Evolutionary conservation across 176 grass and related monocot species (phyloP), one percentile per base, ranked within the genome.

Genomic region (Triticum turgidum): DNA sequence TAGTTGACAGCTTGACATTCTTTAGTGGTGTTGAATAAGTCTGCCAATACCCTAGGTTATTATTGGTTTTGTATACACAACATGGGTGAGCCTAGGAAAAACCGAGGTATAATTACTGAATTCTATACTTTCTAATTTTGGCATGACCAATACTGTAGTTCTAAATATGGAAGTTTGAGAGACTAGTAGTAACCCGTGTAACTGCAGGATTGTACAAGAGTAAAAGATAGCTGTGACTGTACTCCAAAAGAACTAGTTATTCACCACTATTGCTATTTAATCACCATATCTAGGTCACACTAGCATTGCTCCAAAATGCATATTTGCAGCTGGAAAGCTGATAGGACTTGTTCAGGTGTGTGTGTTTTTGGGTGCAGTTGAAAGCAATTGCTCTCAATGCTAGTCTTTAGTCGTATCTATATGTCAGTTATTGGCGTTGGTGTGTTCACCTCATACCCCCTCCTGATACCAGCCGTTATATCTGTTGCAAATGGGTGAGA

Each of bases 1-100:
- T 18, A 82, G 54, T 2, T 77, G 47, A 54, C 74, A 56, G 56
- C 47, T 71, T 88, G 78, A 85, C 82, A 84, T 88, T 77, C 42
- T 82, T 83, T 83, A 52, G 44, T 64, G 33, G 20, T 2, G 80
- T 79, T 83, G 80, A 82, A 73, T 65, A 85, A 72, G 24, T 82
- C 78, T 78, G 38, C 22, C 11, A 83, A 72, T 72, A 83, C 11
- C 21, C 61, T 83, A 69, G 30, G 6, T 86, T 63, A 11, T 62
- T 80, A 37, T 42, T 34, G 6, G 68, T 76, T 81, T 76, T 9
- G 38, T 81, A 22, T 37, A 38, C 39, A 17, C 21, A 52, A 41
- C 6, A 30, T 62, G 34, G 70, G 77, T 41, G 15, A 69, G 69
- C 69, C 49, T 81, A 61, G 49, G 39, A 82, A 41, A 80, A 81